phyloP scores from a whole-genome alignment of 163 green algal species.

The Chlorella variabilis region DNA sequence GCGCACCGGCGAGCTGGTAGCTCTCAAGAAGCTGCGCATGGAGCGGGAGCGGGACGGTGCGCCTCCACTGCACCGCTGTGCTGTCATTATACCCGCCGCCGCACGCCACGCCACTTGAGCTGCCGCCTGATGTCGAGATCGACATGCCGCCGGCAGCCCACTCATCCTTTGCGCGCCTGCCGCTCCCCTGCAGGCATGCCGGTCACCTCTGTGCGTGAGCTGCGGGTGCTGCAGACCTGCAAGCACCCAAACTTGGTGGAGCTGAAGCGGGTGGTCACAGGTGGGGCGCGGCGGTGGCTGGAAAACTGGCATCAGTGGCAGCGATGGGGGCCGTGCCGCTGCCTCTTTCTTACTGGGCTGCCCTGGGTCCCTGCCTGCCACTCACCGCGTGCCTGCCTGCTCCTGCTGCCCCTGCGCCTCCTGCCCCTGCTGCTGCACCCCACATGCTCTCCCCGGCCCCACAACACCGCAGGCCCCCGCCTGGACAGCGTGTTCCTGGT shows the following conservation, averaged over 20 bases:
- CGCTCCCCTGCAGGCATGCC: conserved; percentile 66
- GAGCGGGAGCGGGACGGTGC: conserved; percentile 59
- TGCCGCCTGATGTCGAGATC: not conserved
- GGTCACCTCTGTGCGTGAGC: conserved; percentile 80
- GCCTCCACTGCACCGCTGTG: not conserved
- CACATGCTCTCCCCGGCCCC: not conserved
- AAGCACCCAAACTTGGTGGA: conserved; percentile 77
- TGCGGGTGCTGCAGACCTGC: conserved; percentile 76
- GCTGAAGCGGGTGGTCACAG: conserved; percentile 78
- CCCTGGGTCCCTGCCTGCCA: no score
- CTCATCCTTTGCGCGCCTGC: not conserved
- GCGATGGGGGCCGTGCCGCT: no score
- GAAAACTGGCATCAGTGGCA: no score
- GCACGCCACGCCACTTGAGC: not conserved
- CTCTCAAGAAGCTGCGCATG: conserved; percentile 77
- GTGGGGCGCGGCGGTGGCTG: conserved; percentile 18
- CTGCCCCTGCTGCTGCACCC: no score
- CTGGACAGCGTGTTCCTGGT: conserved; percentile 84
- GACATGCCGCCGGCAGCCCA: not conserved
- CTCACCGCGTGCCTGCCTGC: no score
- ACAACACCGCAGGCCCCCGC: conserved; percentile 44
- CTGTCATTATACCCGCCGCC: not conserved
- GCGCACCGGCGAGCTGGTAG: conserved; percentile 74
- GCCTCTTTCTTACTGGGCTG: no score
- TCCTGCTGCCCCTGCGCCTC: not conserved